phyloP scores from a whole-genome alignment of 176 grass and related monocot genomes.

The Lolium perenne region DNA sequence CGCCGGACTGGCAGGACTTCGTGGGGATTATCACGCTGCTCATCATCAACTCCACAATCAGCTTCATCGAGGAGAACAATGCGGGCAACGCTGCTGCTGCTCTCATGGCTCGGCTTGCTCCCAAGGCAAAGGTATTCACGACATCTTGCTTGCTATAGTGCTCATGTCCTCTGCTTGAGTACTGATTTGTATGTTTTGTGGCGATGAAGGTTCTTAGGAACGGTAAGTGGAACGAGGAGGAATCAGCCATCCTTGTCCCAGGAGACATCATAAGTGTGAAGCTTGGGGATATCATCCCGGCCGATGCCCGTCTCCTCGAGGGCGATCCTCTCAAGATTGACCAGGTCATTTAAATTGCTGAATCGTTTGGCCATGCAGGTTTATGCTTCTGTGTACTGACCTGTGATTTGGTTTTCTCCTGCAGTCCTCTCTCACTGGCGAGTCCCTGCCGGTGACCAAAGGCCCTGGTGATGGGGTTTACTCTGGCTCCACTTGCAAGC shows the following conservation, averaged over 20 bases:
- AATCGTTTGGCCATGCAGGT: background rate
- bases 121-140: conserved; percentile 66
- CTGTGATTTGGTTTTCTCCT: background rate
- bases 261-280: conserved; percentile 77
- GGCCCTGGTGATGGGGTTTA: conserved; percentile 76
- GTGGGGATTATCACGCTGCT: conserved; percentile 77
- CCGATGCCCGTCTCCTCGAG: conserved; percentile 78
- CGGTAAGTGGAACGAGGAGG: conserved; percentile 68
- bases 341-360: conserved; percentile 48
- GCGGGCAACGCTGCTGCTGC: conserved; percentile 76
- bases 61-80: conserved; percentile 83
- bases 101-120: conserved; percentile 75
- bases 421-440: conserved; percentile 76
- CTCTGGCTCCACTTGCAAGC: conserved; percentile 81
- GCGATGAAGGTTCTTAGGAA: conserved; percentile 60
- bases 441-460: conserved; percentile 77
- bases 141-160: background rate
- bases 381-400: background rate
- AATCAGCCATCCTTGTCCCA: conserved; percentile 71
- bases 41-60: conserved; percentile 77
- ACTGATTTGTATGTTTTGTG: background rate
- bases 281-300: conserved; percentile 78
- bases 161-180: background rate
- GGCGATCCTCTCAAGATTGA: conserved; percentile 89
- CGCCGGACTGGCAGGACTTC: conserved; percentile 86